Conservation (phyloP, 768 basidiomycete species). For the Kwoniella shandongensis region DNA sequence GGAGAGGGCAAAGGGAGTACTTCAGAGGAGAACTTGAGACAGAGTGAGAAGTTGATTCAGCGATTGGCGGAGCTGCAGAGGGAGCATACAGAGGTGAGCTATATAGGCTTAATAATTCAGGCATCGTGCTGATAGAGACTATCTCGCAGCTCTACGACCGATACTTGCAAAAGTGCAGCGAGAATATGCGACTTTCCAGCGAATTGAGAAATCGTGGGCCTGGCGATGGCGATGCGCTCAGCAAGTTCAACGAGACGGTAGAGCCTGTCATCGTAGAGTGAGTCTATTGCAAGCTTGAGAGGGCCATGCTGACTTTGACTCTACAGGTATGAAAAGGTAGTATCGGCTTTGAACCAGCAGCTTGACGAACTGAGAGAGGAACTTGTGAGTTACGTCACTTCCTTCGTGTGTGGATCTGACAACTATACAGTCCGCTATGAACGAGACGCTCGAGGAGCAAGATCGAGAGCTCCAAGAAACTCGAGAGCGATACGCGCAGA, state of each 20-base stretch:
- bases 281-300: too few relatives aligned
- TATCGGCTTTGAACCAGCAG: constrained; percentile 74
- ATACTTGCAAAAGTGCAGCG: constrained; percentile 43
- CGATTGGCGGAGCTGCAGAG: constrained; percentile 81
- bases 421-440: constrained; percentile 65
- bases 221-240: constrained; percentile 38
- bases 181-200: constrained; percentile 44
- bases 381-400: constrained; percentile 25
- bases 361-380: constrained; percentile 40
- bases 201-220: constrained; percentile 35
- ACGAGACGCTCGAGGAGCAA: constrained; percentile 89
- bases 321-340: constrained; percentile 99
- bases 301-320: too few relatives aligned
- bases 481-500: constrained; percentile 56
- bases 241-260: constrained; percentile 59
- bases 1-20: constrained; percentile 54
- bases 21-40: constrained; percentile 58
- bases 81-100: constrained; percentile 77
- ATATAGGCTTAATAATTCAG: background rate
- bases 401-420: constrained; percentile 8
- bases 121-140: background rate
- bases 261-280: constrained; percentile 75
- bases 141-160: constrained; percentile 37
- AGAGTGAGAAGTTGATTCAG: constrained; percentile 72
- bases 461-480: constrained; percentile 71